Evolutionary conservation across 352 stramenopile species (phyloP).

Genomic region (Phytophthora fragariaefolia): DNA sequence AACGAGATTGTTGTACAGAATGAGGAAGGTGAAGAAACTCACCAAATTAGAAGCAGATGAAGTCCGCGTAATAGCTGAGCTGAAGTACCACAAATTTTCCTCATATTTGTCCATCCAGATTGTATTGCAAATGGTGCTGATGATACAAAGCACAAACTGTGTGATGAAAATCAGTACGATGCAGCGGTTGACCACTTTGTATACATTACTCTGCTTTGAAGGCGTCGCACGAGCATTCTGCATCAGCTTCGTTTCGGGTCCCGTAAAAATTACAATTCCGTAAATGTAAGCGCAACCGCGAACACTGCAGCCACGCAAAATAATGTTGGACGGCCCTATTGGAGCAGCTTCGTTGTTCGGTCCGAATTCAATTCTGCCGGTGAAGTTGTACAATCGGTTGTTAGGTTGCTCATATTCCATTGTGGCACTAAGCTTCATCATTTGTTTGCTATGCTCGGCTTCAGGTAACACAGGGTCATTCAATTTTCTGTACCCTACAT

Average conservation of each 20-base stretch:
- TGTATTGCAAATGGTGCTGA: conserved; percentile 68
- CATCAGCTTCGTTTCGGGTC: conserved; percentile 89
- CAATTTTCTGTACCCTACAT: conserved; percentile 64
- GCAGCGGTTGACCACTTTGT: conserved; percentile 71
- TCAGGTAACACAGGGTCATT: conserved; percentile 58
- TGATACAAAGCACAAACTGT: conserved; percentile 62
- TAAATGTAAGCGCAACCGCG: conserved; percentile 66
- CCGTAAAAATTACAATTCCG: conserved; percentile 91
- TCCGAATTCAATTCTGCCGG: conserved; percentile 46
- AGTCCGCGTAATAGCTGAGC: conserved; percentile 13
- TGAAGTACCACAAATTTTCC: conserved; percentile 59
- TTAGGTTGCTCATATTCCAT: conserved; percentile 87
- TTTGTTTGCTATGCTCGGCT: conserved; percentile 43
- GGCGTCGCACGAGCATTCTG: conserved; percentile 71
- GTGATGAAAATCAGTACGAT: conserved; percentile 77
- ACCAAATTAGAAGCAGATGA: conserved; percentile 55
- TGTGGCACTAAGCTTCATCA: conserved; percentile 43
- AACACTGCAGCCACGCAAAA: conserved; percentile 84
- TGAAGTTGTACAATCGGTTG: conserved; percentile 80
- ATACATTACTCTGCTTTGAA: conserved; percentile 80
- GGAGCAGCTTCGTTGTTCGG: conserved; percentile 46
- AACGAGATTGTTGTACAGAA: conserved; percentile 97
- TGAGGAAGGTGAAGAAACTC: conserved; percentile 95
- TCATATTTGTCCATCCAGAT: conserved; percentile 55
- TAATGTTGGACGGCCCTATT: conserved; percentile 75